These are phyloP conservation scores for Blastobotrys robertii DNA, from an alignment of 805 yeast genomes.

Conservation along the genomic window DNA sequence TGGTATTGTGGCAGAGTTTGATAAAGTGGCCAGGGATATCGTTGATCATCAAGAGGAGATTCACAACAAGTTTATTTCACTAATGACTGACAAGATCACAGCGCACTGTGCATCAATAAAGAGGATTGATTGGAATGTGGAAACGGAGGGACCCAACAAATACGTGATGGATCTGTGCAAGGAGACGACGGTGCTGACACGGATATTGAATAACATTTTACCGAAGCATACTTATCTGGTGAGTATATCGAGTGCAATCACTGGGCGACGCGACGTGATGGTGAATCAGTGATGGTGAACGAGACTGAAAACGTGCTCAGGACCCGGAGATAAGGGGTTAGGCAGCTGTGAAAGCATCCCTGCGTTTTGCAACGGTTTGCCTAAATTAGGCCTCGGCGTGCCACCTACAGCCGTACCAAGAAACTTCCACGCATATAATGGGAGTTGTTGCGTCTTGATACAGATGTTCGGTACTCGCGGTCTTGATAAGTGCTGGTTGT, in stretches of 20 bases:
- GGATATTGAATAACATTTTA: constrained; percentile 48
- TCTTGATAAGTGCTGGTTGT: too few species aligned
- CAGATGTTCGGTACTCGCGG: too few species aligned
- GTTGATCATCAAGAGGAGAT: constrained; percentile 56
- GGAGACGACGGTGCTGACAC: constrained; percentile 55
- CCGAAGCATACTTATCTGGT: constrained; percentile 39
- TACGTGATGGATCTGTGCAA: constrained; percentile 60
- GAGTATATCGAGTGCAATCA: too few species aligned
- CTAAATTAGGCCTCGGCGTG: background rate
- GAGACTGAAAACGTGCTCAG: too few species aligned
- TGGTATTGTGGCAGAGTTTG: constrained; percentile 27
- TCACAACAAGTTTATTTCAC: constrained; percentile 51
- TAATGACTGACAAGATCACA: constrained; percentile 56
- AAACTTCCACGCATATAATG: background rate
- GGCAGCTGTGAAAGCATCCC: too few species aligned
- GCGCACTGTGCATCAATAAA: constrained; percentile 41
- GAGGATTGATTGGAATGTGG: constrained; percentile 42
- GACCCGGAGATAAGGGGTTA: too few species aligned
- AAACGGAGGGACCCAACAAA: constrained; percentile 39
- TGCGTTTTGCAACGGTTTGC: too few species aligned
- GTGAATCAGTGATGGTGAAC: too few species aligned
- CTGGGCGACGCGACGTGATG: too few species aligned
- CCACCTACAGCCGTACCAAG: too few species aligned
- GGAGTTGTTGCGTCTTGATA: background rate
- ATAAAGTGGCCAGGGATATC: constrained; percentile 33